Base-by-base conservation (phyloP, 257 asterid species). In the Galeopsis tetrahit region DNA sequence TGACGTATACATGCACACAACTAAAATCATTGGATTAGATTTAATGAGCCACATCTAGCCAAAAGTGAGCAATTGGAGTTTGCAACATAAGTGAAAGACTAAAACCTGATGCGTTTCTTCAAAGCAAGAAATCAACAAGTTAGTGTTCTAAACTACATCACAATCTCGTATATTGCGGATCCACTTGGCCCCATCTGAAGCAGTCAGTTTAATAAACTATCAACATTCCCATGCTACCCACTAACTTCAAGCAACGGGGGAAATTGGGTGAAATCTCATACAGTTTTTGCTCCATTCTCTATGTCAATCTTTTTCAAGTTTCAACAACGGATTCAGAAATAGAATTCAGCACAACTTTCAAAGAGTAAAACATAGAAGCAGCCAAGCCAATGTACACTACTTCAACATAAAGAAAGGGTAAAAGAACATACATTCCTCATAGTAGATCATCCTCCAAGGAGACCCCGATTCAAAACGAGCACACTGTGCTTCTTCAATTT, bases 401-500 rank as follows among this genome's bases (percentile, higher is more conserved):
- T 31, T 56, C 42, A 64, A 68, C 6, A 36, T n/a, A 33, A 21
- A 46, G 52, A 8, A 33, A 17, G 28, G 28, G 28, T 21, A 9
- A 44, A 67, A 10, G 36, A 53, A 10, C 44, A 6, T 67, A 46
- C 56, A 10, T 53, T 28, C 43, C 51, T 66, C 60, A 58, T 34
- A 17, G 46, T 35, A 3, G 42, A 64, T 63, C 58, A 51, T 70
- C 49, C 64, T 46, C 38, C 68, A 42, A 38, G 51, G 34, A 40
- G 14, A 44, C 15, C 11, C 71, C 10, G 21, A 4, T 33, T 7
- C 2, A 52, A 21, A 64, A 14, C 44, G 36, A 65, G 51, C 77
- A 76, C 62, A 11, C 48, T 9, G 62, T 38, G 67, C 39, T 21
- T 36, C 77, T 72, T 63, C 65, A 51, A 63, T 13, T 69, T 71